A percentile compares a stretch with the other conserved stretches of the same genome.
phyloP scores from a whole-genome alignment of 176 grass and related monocot genomes.

The Cenchrus fungigraminus region DNA sequence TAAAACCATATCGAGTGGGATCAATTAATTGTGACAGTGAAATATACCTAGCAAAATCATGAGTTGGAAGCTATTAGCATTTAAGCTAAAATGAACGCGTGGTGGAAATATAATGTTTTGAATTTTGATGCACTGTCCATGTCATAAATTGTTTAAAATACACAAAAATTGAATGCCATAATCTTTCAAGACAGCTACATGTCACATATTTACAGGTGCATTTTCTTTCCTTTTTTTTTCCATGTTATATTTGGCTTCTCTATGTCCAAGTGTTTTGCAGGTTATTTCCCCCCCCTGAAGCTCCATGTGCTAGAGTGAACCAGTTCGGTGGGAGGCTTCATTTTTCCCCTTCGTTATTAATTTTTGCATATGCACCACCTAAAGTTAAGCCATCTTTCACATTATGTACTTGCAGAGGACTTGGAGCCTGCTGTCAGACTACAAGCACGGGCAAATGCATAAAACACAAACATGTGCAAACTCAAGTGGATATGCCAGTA shows the following conservation, averaged over 20 bases:
- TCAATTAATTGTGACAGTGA: neutral
- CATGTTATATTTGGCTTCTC: neutral
- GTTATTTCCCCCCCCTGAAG: slow-evolving; percentile 21
- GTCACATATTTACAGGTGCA: neutral
- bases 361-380: slow-evolving; percentile 12
- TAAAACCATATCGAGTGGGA: neutral
- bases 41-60: slow-evolving; percentile 29
- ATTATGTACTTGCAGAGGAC: neutral
- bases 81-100: neutral
- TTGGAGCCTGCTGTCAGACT: neutral
- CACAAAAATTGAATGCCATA: neutral
- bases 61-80: neutral
- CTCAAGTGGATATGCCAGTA: neutral
- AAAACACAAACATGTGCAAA: neutral
- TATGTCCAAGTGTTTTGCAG: neutral
- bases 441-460: neutral
- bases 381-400: neutral
- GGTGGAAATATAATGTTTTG: neutral
- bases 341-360: neutral
- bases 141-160: slow-evolving; percentile 29
- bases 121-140: neutral
- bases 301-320: neutral
- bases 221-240: neutral
- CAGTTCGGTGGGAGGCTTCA: neutral
- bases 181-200: neutral